Evolutionary conservation across 2,329 filamentous ascomycete species (phyloP).

Genomic region (Ophiocordyceps camponoti-rufipedis): DNA sequence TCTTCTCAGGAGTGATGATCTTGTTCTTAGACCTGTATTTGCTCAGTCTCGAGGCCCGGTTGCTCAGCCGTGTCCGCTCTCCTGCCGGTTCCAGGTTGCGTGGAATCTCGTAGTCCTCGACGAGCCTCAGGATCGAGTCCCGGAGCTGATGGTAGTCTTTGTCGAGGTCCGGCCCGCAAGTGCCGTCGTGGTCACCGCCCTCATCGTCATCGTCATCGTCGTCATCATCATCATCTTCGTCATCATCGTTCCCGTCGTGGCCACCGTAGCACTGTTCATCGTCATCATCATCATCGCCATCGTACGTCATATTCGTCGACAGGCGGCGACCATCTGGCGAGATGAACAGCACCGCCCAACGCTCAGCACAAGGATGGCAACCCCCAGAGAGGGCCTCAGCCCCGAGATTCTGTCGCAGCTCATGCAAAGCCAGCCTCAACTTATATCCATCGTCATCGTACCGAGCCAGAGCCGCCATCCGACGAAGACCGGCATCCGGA

Average conservation of each 20-base stretch:
- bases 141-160: slow-evolving; percentile 69
- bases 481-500: slow-evolving; percentile 10
- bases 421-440: slow-evolving; percentile 48
- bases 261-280: no score
- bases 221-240: slow-evolving; percentile 36
- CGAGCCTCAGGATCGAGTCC: slow-evolving; percentile 61
- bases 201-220: neutral
- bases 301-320: slow-evolving; percentile 55
- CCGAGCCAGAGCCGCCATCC: slow-evolving; percentile 14
- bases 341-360: slow-evolving; percentile 69
- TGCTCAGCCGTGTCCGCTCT: slow-evolving; percentile 48
- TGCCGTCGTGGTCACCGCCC: slow-evolving; percentile 37
- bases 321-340: slow-evolving; percentile 53
- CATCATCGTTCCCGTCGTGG: slow-evolving; percentile 8
- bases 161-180: slow-evolving; percentile 45
- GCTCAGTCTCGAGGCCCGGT: slow-evolving; percentile 44
- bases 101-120: slow-evolving; percentile 68
- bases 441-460: slow-evolving; percentile 48
- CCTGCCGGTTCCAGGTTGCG: slow-evolving; percentile 43
- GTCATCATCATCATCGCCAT: slow-evolving; percentile 38
- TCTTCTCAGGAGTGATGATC: slow-evolving; percentile 30
- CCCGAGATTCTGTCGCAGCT: slow-evolving; percentile 50
- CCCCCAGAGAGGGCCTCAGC: slow-evolving; percentile 44
- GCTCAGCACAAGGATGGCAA: slow-evolving; percentile 64
- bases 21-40: slow-evolving; percentile 42